These are phyloP conservation scores for Neurospora discreta DNA, from an alignment of 495 filamentous ascomycete genomes.

Conservation along the genomic window DNA sequence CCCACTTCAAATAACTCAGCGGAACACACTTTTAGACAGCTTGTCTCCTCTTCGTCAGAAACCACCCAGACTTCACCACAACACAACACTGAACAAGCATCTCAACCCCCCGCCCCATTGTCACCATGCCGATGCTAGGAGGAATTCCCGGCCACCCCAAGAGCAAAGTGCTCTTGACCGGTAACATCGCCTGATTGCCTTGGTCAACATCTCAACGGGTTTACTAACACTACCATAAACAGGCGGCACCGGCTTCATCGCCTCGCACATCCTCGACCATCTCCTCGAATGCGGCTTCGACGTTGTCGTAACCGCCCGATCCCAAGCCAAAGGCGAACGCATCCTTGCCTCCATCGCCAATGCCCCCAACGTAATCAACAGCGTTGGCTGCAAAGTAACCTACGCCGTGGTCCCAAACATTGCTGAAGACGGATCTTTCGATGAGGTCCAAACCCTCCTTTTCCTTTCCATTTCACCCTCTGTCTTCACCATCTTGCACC, in stretches of 20 bases:
- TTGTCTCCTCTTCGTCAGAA: not conserved
- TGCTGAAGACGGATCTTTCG: slow-evolving; percentile 22
- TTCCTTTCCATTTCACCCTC: not conserved
- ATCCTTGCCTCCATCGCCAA: slow-evolving; percentile 21
- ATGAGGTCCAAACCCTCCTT: slow-evolving; percentile 13
- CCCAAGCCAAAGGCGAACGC: slow-evolving; percentile 25
- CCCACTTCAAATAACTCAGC: not conserved
- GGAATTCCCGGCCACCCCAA: not conserved
- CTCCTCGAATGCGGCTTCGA: slow-evolving; percentile 25
- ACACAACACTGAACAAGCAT: not conserved
- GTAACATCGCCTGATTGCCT: slow-evolving; percentile 1
- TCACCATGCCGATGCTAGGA: not conserved
- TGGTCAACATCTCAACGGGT: not conserved
- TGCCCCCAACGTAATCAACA: not conserved
- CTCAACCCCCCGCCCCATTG: not conserved
- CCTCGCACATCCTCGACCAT: slow-evolving; percentile 27
- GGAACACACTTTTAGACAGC: not conserved
- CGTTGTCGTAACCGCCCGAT: slow-evolving; percentile 29
- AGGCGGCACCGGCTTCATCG: slow-evolving; percentile 33
- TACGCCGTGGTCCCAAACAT: slow-evolving; percentile 29
- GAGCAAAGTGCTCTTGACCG: slow-evolving; percentile 21
- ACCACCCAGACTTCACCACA: not conserved
- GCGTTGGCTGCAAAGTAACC: slow-evolving; percentile 7
- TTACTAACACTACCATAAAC: not conserved
- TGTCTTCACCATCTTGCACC: not conserved